Base-by-base conservation (phyloP, 192 early-diverging fungal genomes). In the Coemansia sp. region DNA sequence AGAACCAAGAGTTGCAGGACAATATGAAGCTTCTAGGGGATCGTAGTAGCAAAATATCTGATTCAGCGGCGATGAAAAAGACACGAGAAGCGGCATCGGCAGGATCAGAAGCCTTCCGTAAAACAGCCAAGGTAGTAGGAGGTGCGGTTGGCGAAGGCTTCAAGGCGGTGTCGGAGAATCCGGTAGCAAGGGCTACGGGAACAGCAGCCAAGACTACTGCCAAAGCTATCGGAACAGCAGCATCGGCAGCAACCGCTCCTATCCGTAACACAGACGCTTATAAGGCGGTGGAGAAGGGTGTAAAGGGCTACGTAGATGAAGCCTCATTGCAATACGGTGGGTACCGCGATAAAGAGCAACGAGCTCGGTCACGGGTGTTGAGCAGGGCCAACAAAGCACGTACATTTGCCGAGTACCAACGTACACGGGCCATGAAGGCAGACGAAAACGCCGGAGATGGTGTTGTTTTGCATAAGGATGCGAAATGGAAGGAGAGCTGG, bases 1-100 rank as follows among this genome's bases (percentile, higher is more conserved):
- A 97, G 78, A 97, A 94, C 78, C 83, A 92, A 73, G 94, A 98
- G 59, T 72, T 99, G 15, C 89, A 96, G 59, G 69, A 90, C 28
- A 88, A 91, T 69, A 87, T 97, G 53, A 94, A 97, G 84, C 87
- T 87, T 50, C 74, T 99, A 28, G 86, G 84, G 47, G 94, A 91
- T 38, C 88, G 87, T 61, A 79, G 85, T 23, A 86, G 82, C 38
- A 88, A 93, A 69, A 79, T 96, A 6, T 79, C 83, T 0, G 92
- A 97, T 53, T 89, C 86, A 23, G 94, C 94, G 33, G 81, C 92
- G 26, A 80, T 99, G 69, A 89, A 89, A 67, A 83, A 84, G 57
- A 94, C 96, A 44, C 91, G 87, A 68, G 84, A 89, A 53, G 77
- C 84, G 35, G 84, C 72, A 28, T 72, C 62, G 12, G 68, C 50